phyloP scores from a whole-genome alignment of 2,329 filamentous ascomycete species.

The Venturia pyrina region DNA sequence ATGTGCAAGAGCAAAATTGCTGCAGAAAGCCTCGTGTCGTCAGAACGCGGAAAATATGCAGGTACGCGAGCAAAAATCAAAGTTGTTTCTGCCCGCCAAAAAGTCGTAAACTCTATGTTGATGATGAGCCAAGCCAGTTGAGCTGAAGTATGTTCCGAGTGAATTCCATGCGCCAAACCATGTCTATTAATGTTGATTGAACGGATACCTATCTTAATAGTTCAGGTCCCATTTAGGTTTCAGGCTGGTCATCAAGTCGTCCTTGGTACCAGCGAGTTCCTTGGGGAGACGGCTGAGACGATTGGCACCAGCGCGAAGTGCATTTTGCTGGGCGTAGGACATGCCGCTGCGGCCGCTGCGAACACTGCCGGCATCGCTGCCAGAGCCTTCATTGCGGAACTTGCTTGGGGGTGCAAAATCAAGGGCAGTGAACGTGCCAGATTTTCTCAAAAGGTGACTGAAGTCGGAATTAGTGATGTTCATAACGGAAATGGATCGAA shows the following conservation, averaged over 20 bases:
- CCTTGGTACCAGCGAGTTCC: conserved; percentile 68
- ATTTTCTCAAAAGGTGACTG: conserved; percentile 65
- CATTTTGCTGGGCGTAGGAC: conserved; percentile 56
- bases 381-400: conserved; percentile 43
- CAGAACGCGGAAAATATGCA: conserved; percentile 4
- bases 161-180: background rate
- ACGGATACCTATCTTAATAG: background rate
- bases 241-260: conserved; percentile 52
- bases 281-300: conserved; percentile 76
- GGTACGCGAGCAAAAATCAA: background rate
- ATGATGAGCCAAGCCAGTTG: conserved; percentile 1
- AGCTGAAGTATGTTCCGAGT: background rate
- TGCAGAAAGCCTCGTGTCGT: conserved; percentile 1
- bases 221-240: conserved; percentile 42
- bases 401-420: conserved; percentile 74
- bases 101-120: background rate
- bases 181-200: background rate
- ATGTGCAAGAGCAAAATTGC: background rate
- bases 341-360: conserved; percentile 69
- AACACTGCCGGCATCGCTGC: conserved; percentile 38
- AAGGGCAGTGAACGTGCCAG: conserved; percentile 64
- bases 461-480: background rate
- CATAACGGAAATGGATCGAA: background rate
- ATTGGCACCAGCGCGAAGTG: conserved; percentile 74
- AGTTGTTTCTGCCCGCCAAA: background rate